Evolutionary conservation across 352 stramenopile species (phyloP), one percentile per base, ranked within the genome.

Genomic region (Pythium volutum): DNA sequence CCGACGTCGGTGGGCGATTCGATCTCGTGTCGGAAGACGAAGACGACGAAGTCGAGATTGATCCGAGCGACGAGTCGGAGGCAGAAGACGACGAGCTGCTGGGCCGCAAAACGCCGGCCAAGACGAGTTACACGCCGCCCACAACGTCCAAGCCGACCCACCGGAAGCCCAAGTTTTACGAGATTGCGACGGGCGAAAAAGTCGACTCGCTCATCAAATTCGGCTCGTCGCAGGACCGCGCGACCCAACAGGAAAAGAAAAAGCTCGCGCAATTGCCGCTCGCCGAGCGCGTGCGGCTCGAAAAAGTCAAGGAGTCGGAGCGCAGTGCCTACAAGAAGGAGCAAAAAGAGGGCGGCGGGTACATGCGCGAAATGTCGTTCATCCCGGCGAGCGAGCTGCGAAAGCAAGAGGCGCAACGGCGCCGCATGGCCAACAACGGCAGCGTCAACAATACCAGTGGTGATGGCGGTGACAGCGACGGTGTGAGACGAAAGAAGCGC

Each of bases 291-390:
- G 56, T 96, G 58, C 72, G 76, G 36, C 70, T 91, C 53, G 84
- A 94, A 59, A 81, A 87, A 45, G 66, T 77, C 10, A 84, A 85
- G 29, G 84, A 91, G 50, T 76, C 80, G 50, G 86, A 95, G 62
- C 76, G 77, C 36, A 93, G 83, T 47, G 73, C 80, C 18, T 93
- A 91, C 71, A 91, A 93, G 69, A 92, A 93, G 69, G 84, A 91
- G 51, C 81, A 93, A 49, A 87, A 67, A 39, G 73, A 67, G 16
- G 70, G 79, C 43, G 82, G 81, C 47, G 77, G 81, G n/a, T 91
- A 92, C 74, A 81, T 89, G 64, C 84, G 84, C 55, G 82, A 91
- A 64, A 90, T 91, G 81, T 88, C 81, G 15, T 91, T 90, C 55
- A 74, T 91, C 12, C 84, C 80, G 0, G 60, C 87, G 59, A 81